Base-by-base conservation (phyloP, 2,329 filamentous ascomycete genomes). In the Botryotinia globosa region DNA sequence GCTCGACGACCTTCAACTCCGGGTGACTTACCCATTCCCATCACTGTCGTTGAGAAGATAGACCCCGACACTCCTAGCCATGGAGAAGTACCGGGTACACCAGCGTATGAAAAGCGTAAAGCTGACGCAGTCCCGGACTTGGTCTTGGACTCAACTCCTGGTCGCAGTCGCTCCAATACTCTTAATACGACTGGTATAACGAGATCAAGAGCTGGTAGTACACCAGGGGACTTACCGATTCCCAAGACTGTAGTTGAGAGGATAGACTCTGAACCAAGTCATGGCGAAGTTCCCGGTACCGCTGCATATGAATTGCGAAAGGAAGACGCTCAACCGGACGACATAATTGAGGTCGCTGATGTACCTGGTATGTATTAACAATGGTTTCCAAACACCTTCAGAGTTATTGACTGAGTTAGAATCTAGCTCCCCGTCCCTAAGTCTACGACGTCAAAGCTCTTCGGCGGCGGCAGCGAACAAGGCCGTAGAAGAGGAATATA, bases 391-490 rank as follows among this genome's bases (percentile, higher is more conserved):
- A 74, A 54, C 74, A 32, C 59, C 69, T 78, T 79, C 82, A 85
- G 83, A 86, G 82, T 86, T 81, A 87, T 88, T 89, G 87, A 89
- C 87, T 83, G 84, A 85, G 84, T 83, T 87, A 89, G 87, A 85
- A 82, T 86, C 84, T 82, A 88, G 86, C 84, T 85, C 84, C 80
- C 76, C 79, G 74, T 77, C 76, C 77, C 80, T 81, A 82, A 82
- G 76, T 81, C 79, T 83, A 78, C 77, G 75, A 77, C 80, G 83
- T 82, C 77, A 81, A 51, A 78, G 77, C 67, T 80, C 79, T 69
- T 79, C 77, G 61, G 74, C 65, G 61, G 74, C 65, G 25, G 74
- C 73, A 80, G 56, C 80, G 81, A 77, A 75, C 66, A 74, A 72
- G 56, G 61, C 56, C 71, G 75, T 62, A 72, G 87, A 88, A 81